Evolutionary conservation across 371 early-diverging fungal genomes (phyloP).

Genomic region (Sporodiniella umbellata): DNA sequence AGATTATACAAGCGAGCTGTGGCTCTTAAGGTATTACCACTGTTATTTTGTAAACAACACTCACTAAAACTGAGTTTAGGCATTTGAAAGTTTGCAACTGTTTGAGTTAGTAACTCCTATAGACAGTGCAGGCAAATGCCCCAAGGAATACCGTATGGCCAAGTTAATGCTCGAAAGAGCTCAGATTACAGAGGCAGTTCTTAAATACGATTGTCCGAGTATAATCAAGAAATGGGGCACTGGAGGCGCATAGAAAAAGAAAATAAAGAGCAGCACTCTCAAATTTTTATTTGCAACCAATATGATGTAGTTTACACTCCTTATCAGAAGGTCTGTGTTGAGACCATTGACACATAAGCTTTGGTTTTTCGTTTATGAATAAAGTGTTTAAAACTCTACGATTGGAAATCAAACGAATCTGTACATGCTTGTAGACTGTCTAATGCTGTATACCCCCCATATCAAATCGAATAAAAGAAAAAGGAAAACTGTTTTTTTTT

Average conservation of each 20-base stretch:
- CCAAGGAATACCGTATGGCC: slow-evolving; percentile 85
- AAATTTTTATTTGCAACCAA: background rate
- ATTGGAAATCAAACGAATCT: no score
- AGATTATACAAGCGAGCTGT: slow-evolving; percentile 74
- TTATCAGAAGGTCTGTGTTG: no score
- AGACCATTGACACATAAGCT: no score
- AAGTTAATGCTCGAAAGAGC: slow-evolving; percentile 69
- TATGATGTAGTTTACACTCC: no score
- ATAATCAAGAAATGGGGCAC: slow-evolving; percentile 56
- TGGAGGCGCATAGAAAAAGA: slow-evolving; percentile 1
- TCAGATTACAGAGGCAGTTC: slow-evolving; percentile 65
- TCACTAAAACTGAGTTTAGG: no score
- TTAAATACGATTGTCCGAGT: slow-evolving; percentile 54
- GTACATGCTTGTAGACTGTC: no score
- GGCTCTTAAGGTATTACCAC: slow-evolving; percentile 86
- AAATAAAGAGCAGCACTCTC: background rate
- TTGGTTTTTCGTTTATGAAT: no score
- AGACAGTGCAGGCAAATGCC: slow-evolving; percentile 60
- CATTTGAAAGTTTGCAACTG: slow-evolving; percentile 70
- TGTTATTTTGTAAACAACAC: no score
- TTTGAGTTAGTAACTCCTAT: slow-evolving; percentile 69
- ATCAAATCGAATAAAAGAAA: background rate
- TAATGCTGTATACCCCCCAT: no score
- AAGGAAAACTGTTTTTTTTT: background rate
- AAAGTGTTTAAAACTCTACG: no score